A percentile compares a stretch with the other conserved stretches of the same genome.
Conservation (phyloP, 306 rosid genomes). For the Lathyrus oleraceus region DNA sequence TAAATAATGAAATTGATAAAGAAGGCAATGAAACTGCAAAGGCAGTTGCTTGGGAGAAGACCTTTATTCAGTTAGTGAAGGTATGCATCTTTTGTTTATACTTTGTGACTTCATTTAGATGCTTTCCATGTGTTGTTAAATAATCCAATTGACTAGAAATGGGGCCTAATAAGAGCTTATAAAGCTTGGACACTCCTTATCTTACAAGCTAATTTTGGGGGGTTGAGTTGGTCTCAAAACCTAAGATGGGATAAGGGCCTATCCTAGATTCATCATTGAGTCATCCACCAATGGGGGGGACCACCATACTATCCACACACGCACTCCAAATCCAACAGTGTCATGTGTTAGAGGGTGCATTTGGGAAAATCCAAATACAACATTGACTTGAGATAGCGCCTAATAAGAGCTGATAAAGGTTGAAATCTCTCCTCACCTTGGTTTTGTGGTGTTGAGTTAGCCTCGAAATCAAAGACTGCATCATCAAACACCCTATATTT, state of each 20-base stretch:
- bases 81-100: conserved; percentile 47
- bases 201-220: neutral
- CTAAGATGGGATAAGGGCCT: neutral
- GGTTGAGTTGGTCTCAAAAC: neutral
- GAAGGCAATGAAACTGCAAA: conserved; percentile 67
- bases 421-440: neutral
- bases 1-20: conserved; percentile 73
- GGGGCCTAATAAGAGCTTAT: neutral
- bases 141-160: neutral
- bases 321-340: neutral
- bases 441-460: neutral
- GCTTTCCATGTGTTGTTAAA: neutral
- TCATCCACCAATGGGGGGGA: neutral
- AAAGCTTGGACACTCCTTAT: neutral
- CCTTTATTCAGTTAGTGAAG: conserved; percentile 87
- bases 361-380: neutral
- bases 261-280: neutral
- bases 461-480: neutral
- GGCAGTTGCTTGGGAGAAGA: conserved; percentile 96
- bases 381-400: neutral
- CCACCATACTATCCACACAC: neutral
- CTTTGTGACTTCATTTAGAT: conserved; percentile 20
- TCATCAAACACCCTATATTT: conserved; percentile 22
- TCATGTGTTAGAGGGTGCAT: neutral
- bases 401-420: neutral